Evolutionary conservation across 176 grass and related monocot species (phyloP).

Genomic region (Cenchrus fungigraminus): DNA sequence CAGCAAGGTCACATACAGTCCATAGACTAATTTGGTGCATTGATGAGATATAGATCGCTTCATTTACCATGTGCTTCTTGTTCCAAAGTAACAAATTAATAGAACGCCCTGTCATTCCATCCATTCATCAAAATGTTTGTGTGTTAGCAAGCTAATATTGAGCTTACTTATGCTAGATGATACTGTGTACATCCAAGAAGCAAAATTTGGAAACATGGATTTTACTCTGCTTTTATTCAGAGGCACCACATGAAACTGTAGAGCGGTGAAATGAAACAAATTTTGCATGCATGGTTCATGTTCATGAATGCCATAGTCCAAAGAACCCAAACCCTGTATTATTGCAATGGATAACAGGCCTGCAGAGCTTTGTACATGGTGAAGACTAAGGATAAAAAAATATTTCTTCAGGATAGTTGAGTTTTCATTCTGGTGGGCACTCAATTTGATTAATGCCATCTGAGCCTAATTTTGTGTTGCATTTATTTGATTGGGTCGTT

Average conservation of each 20-base stretch:
- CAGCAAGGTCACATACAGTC: background rate
- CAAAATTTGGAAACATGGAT: background rate
- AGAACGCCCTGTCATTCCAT: background rate
- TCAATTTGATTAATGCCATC: background rate
- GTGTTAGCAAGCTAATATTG: background rate
- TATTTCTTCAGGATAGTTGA: background rate
- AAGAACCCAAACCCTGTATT: background rate
- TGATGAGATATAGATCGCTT: background rate
- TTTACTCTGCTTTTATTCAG: background rate
- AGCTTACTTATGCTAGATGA: background rate
- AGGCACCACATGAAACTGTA: background rate
- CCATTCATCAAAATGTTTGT: background rate
- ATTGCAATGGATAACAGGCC: background rate
- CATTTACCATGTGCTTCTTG: background rate
- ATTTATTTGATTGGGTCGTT: background rate
- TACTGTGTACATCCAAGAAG: background rate
- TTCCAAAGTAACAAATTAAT: background rate
- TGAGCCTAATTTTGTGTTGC: background rate
- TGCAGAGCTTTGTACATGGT: background rate
- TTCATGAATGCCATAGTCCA: background rate
- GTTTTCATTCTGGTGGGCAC: background rate
- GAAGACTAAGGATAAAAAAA: background rate
- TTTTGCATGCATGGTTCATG: background rate
- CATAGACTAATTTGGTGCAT: background rate
- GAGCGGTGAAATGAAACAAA: conserved; percentile 9